These are phyloP conservation scores for Cubamyces lactineus DNA, from an alignment of 768 basidiomycete species.

Conservation along the genomic window DNA sequence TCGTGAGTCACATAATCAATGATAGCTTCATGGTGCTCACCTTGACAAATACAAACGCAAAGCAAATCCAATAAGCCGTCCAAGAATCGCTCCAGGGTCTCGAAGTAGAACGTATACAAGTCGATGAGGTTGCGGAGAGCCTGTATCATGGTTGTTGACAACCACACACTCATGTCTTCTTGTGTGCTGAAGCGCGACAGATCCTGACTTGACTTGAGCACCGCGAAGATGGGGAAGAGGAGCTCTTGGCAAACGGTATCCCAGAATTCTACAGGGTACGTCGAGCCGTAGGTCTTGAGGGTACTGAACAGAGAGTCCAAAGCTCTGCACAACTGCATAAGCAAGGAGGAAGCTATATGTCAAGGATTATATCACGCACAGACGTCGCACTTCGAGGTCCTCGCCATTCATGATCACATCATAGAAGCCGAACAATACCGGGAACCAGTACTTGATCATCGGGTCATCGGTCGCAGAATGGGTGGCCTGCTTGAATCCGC, in stretches of 20 bases:
- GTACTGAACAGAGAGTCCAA: conserved; percentile 96
- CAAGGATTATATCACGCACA: conserved; percentile 59
- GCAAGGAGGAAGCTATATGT: neutral
- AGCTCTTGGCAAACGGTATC: conserved; percentile 96
- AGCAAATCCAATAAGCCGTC: conserved; percentile 94
- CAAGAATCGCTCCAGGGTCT: conserved; percentile 84
- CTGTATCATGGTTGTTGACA: conserved; percentile 99
- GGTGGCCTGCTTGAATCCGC: conserved; percentile 43
- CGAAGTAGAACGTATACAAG: conserved; percentile 94
- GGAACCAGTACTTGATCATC: conserved; percentile 98
- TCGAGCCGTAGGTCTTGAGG: conserved; percentile 83
- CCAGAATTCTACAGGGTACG: conserved; percentile 94
- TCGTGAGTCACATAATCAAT: neutral
- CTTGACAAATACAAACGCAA: conserved; percentile 98
- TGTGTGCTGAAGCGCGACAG: conserved; percentile 92
- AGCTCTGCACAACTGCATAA: conserved; percentile 57
- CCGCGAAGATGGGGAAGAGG: conserved; percentile 97
- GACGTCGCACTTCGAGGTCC: conserved; percentile 92
- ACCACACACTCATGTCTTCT: conserved; percentile 99
- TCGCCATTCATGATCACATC: conserved; percentile 99
- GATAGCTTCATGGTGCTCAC: conserved; percentile 45
- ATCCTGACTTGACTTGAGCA: conserved; percentile 91
- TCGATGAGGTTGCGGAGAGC: conserved; percentile 94
- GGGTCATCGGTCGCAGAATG: conserved; percentile 64
- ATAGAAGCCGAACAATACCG: conserved; percentile 95